Base-by-base conservation (phyloP, 2,329 filamentous ascomycete species). In the Penicillium sumatraense region DNA sequence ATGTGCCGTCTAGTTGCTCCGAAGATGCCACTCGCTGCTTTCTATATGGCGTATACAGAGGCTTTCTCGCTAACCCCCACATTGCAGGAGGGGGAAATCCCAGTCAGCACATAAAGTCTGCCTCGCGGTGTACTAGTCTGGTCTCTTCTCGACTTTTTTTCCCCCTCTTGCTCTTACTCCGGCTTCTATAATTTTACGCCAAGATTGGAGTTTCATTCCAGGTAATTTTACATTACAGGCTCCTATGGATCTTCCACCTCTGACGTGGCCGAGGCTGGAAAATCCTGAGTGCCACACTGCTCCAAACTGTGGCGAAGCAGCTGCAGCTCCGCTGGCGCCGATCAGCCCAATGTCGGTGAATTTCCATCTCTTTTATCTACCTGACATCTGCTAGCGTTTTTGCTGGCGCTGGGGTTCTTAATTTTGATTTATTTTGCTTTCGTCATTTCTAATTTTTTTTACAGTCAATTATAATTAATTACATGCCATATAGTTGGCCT, bases 251-350 rank as follows among this genome's bases (percentile, higher is more conserved):
- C 29, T 44, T 42, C 45, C 41, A 57, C 55, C 60, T 67, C 68
- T 73, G 72, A 74, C 71, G 70, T 74, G 72, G 63, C 56, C 60
- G 53, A 54, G 54, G 56, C 58, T 58, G 51, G 54, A 57, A 63
- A 61, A 54, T 52, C 51, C 49, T 54, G 51, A 45, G 46, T 55
- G 62, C 63, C 62, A 65, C 61, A 63, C 52, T 59, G 58, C 65
- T 67, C 63, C 63, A 62, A 53, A 61, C 64, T 74, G 72, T 75
- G 72, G 72, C 72, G 72, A 68, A 75, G 72, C 64, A 60, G 57
- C 59, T 73, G 69, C 69, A 70, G 68, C 53, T 62, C 51, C 49
- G 49, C 57, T 50, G 51, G 49, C 48, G 59, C 54, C 51, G 58
- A 64, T 61, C 62, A 49, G 26, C 53, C 52, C 51, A 62, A 59